phyloP scores from a whole-genome alignment of 441 rosid species.

The Aleurites moluccanus region DNA sequence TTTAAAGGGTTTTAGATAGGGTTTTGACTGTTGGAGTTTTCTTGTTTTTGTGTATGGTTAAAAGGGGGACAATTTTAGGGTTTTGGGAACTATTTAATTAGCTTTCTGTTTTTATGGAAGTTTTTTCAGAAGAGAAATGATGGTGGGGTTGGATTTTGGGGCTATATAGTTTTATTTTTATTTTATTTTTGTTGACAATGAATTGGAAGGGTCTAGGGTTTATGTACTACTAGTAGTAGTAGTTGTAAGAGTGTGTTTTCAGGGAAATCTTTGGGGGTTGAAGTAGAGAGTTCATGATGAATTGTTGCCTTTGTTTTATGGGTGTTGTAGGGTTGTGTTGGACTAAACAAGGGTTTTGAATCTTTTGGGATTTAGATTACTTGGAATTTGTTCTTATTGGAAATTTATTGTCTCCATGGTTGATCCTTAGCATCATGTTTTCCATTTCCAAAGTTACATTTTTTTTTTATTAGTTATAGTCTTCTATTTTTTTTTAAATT shows the following conservation, averaged over 20 bases:
- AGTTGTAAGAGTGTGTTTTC: background rate
- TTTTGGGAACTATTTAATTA: background rate
- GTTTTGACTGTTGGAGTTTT: slow-evolving; percentile 12
- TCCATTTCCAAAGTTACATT: background rate
- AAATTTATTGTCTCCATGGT: background rate
- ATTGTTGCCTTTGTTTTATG: background rate
- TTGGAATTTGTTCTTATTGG: slow-evolving; percentile 11
- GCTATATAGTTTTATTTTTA: too few relatives aligned
- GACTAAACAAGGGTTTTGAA: background rate
- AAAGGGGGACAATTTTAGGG: background rate
- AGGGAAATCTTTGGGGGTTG: background rate
- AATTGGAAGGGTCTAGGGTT: background rate
- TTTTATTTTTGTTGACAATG: background rate
- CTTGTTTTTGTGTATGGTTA: slow-evolving; percentile 6
- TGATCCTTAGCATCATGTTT: background rate
- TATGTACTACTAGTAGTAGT: background rate
- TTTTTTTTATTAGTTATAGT: too few relatives aligned
- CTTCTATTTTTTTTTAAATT: background rate
- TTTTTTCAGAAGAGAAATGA: slow-evolving; percentile 12
- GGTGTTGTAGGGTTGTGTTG: background rate
- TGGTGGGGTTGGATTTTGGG: background rate
- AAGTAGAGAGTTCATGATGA: background rate
- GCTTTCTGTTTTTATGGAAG: background rate
- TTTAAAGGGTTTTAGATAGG: background rate
- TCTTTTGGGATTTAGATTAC: background rate